These are phyloP conservation scores for Spathaspora jeffriesii DNA, from an alignment of 1,139 yeast genomes.

Conservation along the genomic window DNA sequence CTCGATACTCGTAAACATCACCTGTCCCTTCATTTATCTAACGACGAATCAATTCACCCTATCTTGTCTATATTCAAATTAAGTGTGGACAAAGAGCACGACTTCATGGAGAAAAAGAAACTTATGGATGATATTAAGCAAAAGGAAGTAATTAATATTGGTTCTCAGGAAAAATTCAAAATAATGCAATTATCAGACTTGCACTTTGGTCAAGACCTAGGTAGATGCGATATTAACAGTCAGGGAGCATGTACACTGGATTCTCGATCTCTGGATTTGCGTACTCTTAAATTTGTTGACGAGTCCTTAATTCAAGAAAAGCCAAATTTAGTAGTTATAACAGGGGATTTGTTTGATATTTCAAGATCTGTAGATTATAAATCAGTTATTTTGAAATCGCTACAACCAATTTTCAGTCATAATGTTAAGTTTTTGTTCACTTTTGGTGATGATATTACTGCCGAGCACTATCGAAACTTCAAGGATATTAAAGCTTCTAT, in stretches of 20 bases:
- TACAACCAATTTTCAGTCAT: conserved; percentile 32
- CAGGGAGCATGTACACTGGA: neutral
- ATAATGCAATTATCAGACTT: conserved; percentile 42
- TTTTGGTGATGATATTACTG: conserved; percentile 39
- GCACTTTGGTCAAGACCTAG: conserved; percentile 36
- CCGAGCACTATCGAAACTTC: conserved; percentile 11
- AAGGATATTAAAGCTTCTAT: conserved; percentile 12
- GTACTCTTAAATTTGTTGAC: conserved; percentile 30
- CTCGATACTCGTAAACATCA: conserved; percentile 18
- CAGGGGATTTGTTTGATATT: conserved; percentile 40
- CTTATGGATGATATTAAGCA: conserved; percentile 5
- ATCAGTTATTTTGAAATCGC: conserved; percentile 35
- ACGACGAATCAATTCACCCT: conserved; percentile 11
- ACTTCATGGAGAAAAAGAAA: conserved; percentile 3
- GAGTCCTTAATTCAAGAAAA: conserved; percentile 26
- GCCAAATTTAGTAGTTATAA: conserved; percentile 39
- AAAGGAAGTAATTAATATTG: conserved; percentile 5
- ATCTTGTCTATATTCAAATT: conserved; percentile 13
- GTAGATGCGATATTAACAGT: conserved; percentile 19
- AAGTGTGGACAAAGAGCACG: conserved; percentile 5
- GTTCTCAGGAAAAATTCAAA: conserved; percentile 20
- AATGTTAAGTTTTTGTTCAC: conserved; percentile 36
- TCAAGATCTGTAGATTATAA: conserved; percentile 23
- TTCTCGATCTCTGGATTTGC: conserved; percentile 25
- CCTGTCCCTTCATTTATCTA: conserved; percentile 10